Evolutionary conservation across 345 rosid genomes (phyloP), one percentile per base, ranked within the genome.

Genomic region (Syzygium jambos): DNA sequence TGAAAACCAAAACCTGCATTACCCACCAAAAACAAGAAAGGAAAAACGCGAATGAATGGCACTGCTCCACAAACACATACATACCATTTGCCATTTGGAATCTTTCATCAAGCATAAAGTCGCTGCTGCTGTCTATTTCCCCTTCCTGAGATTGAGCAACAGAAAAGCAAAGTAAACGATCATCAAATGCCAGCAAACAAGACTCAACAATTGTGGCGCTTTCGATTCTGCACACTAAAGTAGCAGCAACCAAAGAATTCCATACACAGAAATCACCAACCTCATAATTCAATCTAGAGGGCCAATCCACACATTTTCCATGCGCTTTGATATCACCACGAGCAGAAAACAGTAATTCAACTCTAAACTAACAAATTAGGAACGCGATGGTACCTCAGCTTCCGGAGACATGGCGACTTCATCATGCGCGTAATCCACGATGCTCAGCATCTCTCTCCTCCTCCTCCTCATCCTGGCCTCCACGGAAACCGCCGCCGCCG

Each of bases 401-500:
- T 93, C 96, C 53, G 96, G 96, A 86, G 98, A 95, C 95, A 95
- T 89, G 41, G 93, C 94, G 86, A 91, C 88, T 87, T 95, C 96
- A 78, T 94, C 97, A 29, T 93, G 97, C 19, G 90, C 96, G 57
- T 95, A 95, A 85, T 95, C 97, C 52, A 95, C 97, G 49, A 95
- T 94, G 5, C 93, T 86, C 52, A 93, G 86, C 88, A 92, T 92
- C 84, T 91, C 93, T 57, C 89, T 77, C 59, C 46, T 6, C 46
- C 90, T n/a, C 13, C 59, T 34, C 78, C 87, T 86, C 83, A 84
- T 91, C 90, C 87, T 89, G 68, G 80, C 86, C 85, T 84, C 89
- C 52, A 83, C 82, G 84, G 55, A 55, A 85, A 55, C 89, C 53
- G 52, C 89, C 85, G 30, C n/a, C 51, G 59, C 88, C 85, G 30